Conservation (phyloP, 768 basidiomycete genomes). For the Heimioporus sp. region DNA sequence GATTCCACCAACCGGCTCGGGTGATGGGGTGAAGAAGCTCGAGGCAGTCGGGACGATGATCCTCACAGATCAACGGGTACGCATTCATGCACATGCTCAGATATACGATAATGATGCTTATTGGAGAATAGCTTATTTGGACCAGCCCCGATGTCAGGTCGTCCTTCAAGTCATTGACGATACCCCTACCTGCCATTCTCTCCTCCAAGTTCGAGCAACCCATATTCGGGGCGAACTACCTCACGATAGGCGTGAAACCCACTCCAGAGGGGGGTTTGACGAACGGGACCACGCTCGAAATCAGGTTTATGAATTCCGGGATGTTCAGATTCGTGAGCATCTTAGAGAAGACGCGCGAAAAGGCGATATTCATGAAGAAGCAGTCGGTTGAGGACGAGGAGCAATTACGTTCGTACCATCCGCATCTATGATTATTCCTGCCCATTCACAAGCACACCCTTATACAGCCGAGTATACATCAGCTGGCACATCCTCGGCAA, state of each 20-base stretch:
- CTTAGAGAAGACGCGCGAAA: slow-evolving; percentile 76
- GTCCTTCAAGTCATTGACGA: slow-evolving; percentile 42
- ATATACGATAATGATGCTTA: slow-evolving; percentile 4
- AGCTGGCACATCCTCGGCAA: slow-evolving; percentile 16
- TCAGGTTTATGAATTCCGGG: slow-evolving; percentile 63
- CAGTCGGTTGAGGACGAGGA: slow-evolving; percentile 40
- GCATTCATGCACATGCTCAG: slow-evolving; percentile 18
- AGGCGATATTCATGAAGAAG: slow-evolving; percentile 71
- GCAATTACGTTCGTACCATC: slow-evolving; percentile 26
- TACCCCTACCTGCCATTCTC: slow-evolving; percentile 64
- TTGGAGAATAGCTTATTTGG: slow-evolving; percentile 58
- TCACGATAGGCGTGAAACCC: slow-evolving; percentile 65
- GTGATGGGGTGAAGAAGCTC: slow-evolving; percentile 53
- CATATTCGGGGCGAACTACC: slow-evolving; percentile 64
- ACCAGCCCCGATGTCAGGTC: slow-evolving; percentile 35
- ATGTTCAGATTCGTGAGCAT: slow-evolving; percentile 73
- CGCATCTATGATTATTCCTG: background rate
- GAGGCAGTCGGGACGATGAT: slow-evolving; percentile 57
- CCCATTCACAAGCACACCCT: background rate
- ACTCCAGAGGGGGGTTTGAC: slow-evolving; percentile 65
- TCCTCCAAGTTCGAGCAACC: slow-evolving; percentile 77
- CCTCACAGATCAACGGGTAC: slow-evolving; percentile 74
- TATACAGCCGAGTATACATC: slow-evolving; percentile 29
- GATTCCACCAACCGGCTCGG: slow-evolving; percentile 56
- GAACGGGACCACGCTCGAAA: slow-evolving; percentile 60